Evolutionary conservation across 1,139 yeast genomes (phyloP), one percentile per base, ranked within the genome.

Genomic region (Zygoascus sp.): DNA sequence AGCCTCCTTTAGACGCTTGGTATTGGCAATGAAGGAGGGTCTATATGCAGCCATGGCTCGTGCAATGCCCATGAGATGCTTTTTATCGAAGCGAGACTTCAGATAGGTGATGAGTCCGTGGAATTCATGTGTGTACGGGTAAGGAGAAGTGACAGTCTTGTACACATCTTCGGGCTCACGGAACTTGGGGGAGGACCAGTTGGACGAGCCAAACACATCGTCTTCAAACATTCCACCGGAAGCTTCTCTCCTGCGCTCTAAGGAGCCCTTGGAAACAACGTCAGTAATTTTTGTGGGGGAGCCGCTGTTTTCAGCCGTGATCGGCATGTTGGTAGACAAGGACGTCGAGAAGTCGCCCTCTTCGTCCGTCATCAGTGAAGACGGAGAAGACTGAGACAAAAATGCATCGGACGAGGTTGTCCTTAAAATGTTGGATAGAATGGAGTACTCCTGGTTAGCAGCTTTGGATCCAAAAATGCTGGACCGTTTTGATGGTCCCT

Each of bases 21-120:
- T 88, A 58, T 95, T 85, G 6, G 97, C 97, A 58, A 89, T 89
- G 63, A 90, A 90, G 11, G 90, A 81, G 1, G 97, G 97, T 53
- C 97, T 69, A 60, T 87, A 89, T 35, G 84, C 81, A 0, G 96
- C 94, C 83, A 90, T 85, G 9, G 89, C 80, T 58, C 84, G 81
- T 1, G 96, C 92, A 81, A 90, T 84, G 53, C 82, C 80, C 46
- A 90, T 83, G 53, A 90, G 72, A 69, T 83, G 83, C 36, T 74
- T 74, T 53, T 81, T 78, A 48, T 81, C 80, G 61, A 90, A 89
- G 45, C 97, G 67, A 37, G 77, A 74, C 46, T 84, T 70, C 48
- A 90, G 69, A 62, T 90, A 89, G 4, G 83, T 78, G 58, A 87
- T 83, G 48, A 90, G 71, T 37, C 81, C 80, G 64, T 89, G 96